These are phyloP conservation scores for Coemansia sp. DNA, from an alignment of 192 early-diverging fungal genomes.

Conservation along the genomic window DNA sequence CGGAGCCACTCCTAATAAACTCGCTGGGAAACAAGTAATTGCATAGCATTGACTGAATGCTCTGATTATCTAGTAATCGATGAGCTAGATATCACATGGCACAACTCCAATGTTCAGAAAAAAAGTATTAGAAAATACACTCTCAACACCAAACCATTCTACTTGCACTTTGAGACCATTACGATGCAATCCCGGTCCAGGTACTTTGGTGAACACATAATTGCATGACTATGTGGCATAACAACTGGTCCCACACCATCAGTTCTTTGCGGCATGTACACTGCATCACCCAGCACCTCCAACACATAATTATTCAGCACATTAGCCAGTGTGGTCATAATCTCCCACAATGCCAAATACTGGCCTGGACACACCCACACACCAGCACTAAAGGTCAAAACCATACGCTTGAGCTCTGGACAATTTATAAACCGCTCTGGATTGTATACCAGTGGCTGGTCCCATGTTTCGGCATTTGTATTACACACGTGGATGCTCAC, in stretches of 20 bases:
- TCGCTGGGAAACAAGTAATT: no score
- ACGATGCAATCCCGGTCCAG: conserved; percentile 45
- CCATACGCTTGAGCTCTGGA: conserved; percentile 8
- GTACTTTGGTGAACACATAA: conserved; percentile 28
- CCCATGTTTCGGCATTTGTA: conserved; percentile 15
- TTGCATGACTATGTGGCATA: conserved; percentile 19
- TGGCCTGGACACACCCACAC: conserved; percentile 41
- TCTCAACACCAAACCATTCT: no score
- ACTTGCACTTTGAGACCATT: conserved; percentile 22
- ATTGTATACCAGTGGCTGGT: conserved; percentile 11
- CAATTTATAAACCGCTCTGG: conserved; percentile 29
- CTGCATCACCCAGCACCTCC: conserved; percentile 22
- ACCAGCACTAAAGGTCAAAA: conserved; percentile 45
- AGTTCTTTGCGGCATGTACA: conserved; percentile 21
- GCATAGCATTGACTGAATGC: no score
- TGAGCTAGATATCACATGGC: no score
- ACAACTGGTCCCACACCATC: conserved; percentile 15
- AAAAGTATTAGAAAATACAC: no score
- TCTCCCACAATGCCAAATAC: conserved; percentile 40
- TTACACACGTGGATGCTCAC: conserved; percentile 26
- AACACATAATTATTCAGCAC: conserved; percentile 32
- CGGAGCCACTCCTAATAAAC: no score
- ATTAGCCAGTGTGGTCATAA: conserved; percentile 38
- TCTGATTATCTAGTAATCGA: no score
- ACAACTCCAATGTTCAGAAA: no score